A percentile compares a stretch with the other conserved stretches of the same genome.
Conservation (phyloP, 495 filamentous ascomycete genomes). For the Tuber brumale region DNA sequence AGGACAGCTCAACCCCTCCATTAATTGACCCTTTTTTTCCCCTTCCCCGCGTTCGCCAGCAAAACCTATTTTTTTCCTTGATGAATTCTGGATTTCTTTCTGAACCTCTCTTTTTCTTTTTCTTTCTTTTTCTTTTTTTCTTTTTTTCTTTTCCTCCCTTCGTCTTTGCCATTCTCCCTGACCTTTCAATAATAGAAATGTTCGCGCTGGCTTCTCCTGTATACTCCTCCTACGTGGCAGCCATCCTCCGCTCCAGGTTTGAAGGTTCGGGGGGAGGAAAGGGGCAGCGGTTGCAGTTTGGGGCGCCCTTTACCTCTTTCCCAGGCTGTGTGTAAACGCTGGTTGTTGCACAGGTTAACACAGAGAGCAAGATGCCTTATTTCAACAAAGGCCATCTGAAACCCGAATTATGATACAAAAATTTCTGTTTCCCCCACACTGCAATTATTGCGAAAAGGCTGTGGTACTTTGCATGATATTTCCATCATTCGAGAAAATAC, state of each 20-base stretch:
- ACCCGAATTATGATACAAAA: constrained; percentile 22
- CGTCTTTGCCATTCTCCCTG: neutral
- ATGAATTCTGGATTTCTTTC: constrained; percentile 2
- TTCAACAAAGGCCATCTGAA: constrained; percentile 33
- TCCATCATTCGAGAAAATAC: neutral
- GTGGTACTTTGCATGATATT: neutral
- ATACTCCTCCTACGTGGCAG: constrained; percentile 33
- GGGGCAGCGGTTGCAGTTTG: constrained; percentile 25
- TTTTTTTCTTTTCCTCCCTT: constrained; percentile 19
- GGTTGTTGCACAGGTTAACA: constrained; percentile 23
- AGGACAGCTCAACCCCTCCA: constrained; percentile 39
- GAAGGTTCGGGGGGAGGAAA: constrained; percentile 13
- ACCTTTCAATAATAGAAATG: constrained; percentile 14
- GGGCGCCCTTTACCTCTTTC: constrained; percentile 17
- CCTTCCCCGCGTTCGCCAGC: constrained; percentile 36
- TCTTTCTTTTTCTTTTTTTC: neutral
- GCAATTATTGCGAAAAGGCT: constrained; percentile 6
- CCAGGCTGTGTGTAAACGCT: constrained; percentile 28
- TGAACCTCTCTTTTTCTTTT: constrained; percentile 22
- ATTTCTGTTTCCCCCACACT: constrained; percentile 20
- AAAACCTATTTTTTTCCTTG: constrained; percentile 25
- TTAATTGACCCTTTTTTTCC: constrained; percentile 14
- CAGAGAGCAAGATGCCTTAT: constrained; percentile 23
- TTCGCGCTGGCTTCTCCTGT: constrained; percentile 14
- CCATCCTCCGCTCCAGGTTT: constrained; percentile 25